These are phyloP conservation scores for Petrea volubilis DNA, from an alignment of 257 asterid species.

Conservation along the genomic window DNA sequence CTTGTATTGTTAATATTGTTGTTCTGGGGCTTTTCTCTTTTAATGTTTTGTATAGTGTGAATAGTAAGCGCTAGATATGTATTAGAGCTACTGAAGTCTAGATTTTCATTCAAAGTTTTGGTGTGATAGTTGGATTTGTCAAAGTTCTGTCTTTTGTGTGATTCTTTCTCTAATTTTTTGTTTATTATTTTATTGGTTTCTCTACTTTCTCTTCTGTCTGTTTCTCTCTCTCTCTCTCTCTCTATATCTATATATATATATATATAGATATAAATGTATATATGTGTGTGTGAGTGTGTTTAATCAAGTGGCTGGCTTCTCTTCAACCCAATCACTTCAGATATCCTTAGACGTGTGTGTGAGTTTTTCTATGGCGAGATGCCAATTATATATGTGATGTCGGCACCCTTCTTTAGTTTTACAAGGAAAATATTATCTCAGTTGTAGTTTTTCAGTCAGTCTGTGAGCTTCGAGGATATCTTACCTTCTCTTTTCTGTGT, in stretches of 20 bases:
- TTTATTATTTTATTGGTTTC: not conserved
- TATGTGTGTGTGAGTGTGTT: not conserved
- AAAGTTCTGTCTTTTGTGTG: conserved; percentile 1
- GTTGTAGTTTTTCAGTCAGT: not conserved
- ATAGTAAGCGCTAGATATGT: conserved; percentile 4
- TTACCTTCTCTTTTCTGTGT: conserved; percentile 22
- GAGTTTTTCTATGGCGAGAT: not conserved
- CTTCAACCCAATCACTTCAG: conserved; percentile 11
- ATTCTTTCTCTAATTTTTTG: not conserved
- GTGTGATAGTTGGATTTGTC: not conserved
- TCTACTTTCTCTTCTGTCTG: not conserved
- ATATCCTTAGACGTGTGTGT: too few relatives aligned
- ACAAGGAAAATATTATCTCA: conserved; percentile 1
- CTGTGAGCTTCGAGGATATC: conserved; percentile 6
- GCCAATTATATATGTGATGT: conserved; percentile 5
- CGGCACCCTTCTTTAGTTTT: conserved; percentile 3
- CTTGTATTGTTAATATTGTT: conserved; percentile 20
- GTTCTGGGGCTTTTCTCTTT: not conserved
- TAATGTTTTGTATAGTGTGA: conserved; percentile 1
- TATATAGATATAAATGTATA: not conserved
- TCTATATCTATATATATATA: not conserved
- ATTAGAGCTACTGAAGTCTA: not conserved
- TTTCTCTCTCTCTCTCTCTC: not conserved
- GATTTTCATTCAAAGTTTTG: conserved; percentile 5
- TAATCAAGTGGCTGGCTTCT: conserved; percentile 12